A percentile compares a stretch with the other conserved stretches of the same genome.
These are phyloP conservation scores for Coemansia sp. DNA, from an alignment of 192 early-diverging fungal genomes.

Conservation along the genomic window DNA sequence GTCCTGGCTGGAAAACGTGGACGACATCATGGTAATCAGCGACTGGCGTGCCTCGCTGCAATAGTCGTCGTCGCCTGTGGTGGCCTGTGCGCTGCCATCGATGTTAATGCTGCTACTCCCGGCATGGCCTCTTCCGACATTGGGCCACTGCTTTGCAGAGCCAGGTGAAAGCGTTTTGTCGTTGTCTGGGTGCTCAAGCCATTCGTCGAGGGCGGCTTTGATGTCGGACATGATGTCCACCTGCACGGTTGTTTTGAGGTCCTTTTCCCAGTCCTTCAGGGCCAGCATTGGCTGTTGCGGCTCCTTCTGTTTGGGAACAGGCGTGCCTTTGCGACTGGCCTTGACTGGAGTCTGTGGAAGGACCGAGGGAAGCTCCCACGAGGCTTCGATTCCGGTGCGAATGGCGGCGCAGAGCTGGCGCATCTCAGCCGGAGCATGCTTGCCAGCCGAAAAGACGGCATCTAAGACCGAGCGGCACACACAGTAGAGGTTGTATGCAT, in stretches of 20 bases:
- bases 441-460: conserved; percentile 47
- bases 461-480: conserved; percentile 53
- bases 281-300: conserved; percentile 38
- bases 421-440: conserved; percentile 49
- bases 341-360: conserved; percentile 10
- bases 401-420: conserved; percentile 49
- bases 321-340: conserved; percentile 2
- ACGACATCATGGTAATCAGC: conserved; percentile 21
- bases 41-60: conserved; percentile 16
- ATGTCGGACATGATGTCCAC: conserved; percentile 48
- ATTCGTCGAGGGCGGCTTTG: conserved; percentile 39
- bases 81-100: not conserved
- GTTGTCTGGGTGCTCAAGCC: conserved; percentile 39
- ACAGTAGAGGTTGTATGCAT: conserved; percentile 51
- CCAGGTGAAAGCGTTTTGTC: not conserved
- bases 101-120: not conserved
- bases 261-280: conserved; percentile 46
- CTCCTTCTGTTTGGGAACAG: conserved; percentile 14
- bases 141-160: not conserved
- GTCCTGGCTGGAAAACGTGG: conserved; percentile 20
- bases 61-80: conserved; percentile 1
- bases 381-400: conserved; percentile 37
- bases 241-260: conserved; percentile 39
- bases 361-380: conserved; percentile 30
- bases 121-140: not conserved